phyloP scores from a whole-genome alignment of 192 early-diverging fungal species.

The Entophlyctis helioformis region DNA sequence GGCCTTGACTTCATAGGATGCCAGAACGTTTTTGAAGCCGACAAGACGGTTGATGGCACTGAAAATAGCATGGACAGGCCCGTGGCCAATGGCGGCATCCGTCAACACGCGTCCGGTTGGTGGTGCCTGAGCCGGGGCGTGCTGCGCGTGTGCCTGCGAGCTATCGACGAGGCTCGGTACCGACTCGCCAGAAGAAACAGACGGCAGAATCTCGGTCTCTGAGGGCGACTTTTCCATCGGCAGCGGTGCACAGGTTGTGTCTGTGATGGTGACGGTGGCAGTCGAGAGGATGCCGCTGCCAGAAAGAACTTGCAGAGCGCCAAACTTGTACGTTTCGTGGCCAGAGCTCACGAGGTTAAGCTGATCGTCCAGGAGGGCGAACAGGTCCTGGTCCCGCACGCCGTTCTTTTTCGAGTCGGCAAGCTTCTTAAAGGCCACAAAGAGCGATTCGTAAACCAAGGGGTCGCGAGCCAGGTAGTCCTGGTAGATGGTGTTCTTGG shows the following conservation, averaged over 20 bases:
- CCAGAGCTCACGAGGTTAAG: conserved; percentile 34
- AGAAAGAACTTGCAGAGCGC: conserved; percentile 67
- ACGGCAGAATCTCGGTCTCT: no score
- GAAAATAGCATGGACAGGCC: conserved; percentile 85
- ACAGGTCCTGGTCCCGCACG: conserved; percentile 80
- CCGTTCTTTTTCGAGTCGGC: conserved; percentile 74
- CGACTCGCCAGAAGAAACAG: no score
- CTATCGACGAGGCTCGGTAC: conserved; percentile 6
- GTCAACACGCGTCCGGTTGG: neutral
- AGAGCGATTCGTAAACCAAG: conserved; percentile 60
- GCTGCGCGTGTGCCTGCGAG: no score
- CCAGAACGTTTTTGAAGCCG: conserved; percentile 58
- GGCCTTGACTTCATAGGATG: conserved; percentile 76
- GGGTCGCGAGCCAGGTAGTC: conserved; percentile 41
- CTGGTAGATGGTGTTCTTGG: conserved; percentile 36
- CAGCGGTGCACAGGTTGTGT: conserved; percentile 19
- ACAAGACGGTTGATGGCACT: conserved; percentile 79
- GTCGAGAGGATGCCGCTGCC: conserved; percentile 64
- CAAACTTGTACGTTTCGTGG: conserved; percentile 46
- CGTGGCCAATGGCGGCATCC: conserved; percentile 77
- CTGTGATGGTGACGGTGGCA: conserved; percentile 69
- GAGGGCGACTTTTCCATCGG: neutral
- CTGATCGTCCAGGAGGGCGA: conserved; percentile 73
- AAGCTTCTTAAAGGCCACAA: conserved; percentile 80
- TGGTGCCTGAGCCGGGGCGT: no score